Evolutionary conservation across 495 filamentous ascomycete genomes (phyloP).

Genomic region (Aspergillus taichungensis): DNA sequence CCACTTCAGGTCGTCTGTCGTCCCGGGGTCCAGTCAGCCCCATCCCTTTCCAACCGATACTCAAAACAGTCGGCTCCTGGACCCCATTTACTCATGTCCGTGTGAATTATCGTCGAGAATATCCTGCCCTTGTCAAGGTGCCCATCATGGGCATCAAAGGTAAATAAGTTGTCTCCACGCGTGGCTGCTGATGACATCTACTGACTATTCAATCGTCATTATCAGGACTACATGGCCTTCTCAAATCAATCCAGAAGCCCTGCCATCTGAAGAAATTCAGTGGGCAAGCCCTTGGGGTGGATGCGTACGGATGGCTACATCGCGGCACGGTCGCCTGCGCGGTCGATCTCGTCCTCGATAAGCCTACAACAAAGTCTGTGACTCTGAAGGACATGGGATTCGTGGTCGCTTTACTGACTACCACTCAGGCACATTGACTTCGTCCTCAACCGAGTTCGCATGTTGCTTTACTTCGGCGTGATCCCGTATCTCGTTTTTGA

Average conservation of each 20-base stretch:
- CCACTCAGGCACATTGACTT: constrained; percentile 75
- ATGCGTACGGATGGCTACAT: constrained; percentile 98
- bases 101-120: constrained; percentile 24
- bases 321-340: constrained; percentile 86
- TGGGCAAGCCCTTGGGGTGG: constrained; percentile 83
- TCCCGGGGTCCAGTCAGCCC: no score
- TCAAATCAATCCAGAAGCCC: constrained; percentile 92
- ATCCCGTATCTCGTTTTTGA: constrained; percentile 93
- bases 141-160: constrained; percentile 64
- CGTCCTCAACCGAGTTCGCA: constrained; percentile 78
- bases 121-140: constrained; percentile 23
- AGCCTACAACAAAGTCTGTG: constrained; percentile 71
- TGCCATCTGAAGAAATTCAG: constrained; percentile 77
- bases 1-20: constrained; percentile 5
- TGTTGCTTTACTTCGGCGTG: constrained; percentile 89
- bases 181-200: background rate
- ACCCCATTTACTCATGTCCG: constrained; percentile 10
- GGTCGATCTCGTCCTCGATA: constrained; percentile 80
- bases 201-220: background rate
- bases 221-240: constrained; percentile 75
- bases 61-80: background rate
- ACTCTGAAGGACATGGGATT: background rate
- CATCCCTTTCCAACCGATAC: no score
- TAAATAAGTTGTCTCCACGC: constrained; percentile 18
- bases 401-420: background rate